phyloP scores from a whole-genome alignment of 2,329 filamentous ascomycete genomes.

The Ceratocystiopsis sp. region DNA sequence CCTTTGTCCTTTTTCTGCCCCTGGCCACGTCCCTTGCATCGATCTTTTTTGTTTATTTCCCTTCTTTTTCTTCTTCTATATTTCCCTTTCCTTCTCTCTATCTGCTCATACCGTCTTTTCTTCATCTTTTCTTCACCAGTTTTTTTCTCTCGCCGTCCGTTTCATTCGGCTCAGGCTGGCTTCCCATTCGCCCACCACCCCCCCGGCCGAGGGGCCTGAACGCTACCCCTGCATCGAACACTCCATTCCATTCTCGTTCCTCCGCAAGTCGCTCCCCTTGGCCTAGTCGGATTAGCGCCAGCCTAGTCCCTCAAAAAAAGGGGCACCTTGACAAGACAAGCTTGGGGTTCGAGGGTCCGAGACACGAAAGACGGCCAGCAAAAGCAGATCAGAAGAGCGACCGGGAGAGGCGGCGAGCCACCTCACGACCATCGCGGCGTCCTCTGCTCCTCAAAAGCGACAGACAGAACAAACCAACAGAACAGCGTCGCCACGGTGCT shows the following conservation, averaged over 20 bases:
- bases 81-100: not conserved
- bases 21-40: too few relatives aligned
- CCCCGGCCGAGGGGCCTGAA: constrained; percentile 1
- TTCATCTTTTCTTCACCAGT: not conserved
- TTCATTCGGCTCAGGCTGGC: constrained; percentile 2
- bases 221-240: constrained; percentile 7
- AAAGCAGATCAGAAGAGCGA: too few relatives aligned
- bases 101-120: too few relatives aligned
- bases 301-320: constrained; percentile 5
- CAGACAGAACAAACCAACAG: too few relatives aligned
- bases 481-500: too few relatives aligned
- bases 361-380: not conserved
- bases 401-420: too few relatives aligned
- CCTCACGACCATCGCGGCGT: not conserved
- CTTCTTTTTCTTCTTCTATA: not conserved
- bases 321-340: constrained; percentile 1
- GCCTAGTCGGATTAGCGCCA: constrained; percentile 5
- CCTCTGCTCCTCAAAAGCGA: too few relatives aligned
- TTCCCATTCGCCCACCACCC: not conserved
- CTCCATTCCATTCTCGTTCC: not conserved
- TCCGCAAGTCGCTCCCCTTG: constrained; percentile 1
- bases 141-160: not conserved
- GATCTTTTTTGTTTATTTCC: too few relatives aligned
- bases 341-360: not conserved
- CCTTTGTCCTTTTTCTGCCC: too few relatives aligned